phyloP scores from a whole-genome alignment of 129 eudicot genomes.

The Calendula officinalis region DNA sequence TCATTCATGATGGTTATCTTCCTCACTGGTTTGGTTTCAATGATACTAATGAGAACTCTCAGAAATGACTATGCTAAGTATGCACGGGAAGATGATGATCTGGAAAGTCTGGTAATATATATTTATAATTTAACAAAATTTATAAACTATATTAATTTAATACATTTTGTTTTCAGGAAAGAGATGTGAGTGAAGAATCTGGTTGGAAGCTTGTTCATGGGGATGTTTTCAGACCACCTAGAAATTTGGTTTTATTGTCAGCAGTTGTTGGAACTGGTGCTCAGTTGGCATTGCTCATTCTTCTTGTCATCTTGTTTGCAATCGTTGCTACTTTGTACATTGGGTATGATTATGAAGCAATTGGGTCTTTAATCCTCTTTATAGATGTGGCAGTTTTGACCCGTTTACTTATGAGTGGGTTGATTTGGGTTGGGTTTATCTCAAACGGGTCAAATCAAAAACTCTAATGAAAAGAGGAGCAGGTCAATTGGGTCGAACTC shows the following conservation, averaged over 20 bases:
- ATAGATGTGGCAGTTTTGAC: background rate
- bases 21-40: slow-evolving; percentile 84
- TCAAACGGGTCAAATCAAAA: background rate
- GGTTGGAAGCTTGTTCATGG: slow-evolving; percentile 99
- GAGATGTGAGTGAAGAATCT: slow-evolving; percentile 97
- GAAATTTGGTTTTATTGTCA: slow-evolving; percentile 68
- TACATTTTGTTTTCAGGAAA: slow-evolving; percentile 54
- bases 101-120: slow-evolving; percentile 77
- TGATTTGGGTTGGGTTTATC: too few species aligned
- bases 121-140: background rate
- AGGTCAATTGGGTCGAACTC: background rate
- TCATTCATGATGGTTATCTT: slow-evolving; percentile 96
- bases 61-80: slow-evolving; percentile 94
- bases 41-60: slow-evolving; percentile 89
- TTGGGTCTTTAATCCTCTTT: background rate
- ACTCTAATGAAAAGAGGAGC: background rate
- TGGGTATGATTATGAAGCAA: slow-evolving; percentile 72
- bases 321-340: slow-evolving; percentile 84
- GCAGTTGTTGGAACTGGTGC: slow-evolving; percentile 98
- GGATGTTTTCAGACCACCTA: slow-evolving; percentile 91
- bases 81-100: slow-evolving; percentile 92
- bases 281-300: slow-evolving; percentile 74
- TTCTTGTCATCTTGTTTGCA: slow-evolving; percentile 90
- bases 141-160: slow-evolving; percentile 1
- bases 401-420: too few species aligned